These are phyloP conservation scores for Polychaeton citri DNA, from an alignment of 2,329 filamentous ascomycete genomes.

Conservation along the genomic window DNA sequence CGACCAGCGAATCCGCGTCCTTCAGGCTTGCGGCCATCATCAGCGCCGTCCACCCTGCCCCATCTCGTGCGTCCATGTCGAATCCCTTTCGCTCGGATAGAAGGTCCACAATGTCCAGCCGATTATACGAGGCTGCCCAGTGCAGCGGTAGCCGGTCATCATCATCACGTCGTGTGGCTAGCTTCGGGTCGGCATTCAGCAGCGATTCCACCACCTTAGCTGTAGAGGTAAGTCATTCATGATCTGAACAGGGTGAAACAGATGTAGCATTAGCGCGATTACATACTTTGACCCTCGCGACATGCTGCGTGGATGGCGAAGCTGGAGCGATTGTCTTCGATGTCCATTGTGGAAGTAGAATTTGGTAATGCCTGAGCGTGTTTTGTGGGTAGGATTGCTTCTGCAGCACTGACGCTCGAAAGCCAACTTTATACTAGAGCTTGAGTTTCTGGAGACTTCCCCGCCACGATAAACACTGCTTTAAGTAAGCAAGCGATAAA, in stretches of 20 bases:
- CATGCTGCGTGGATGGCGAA: constrained; percentile 81
- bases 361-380: no score
- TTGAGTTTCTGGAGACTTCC: no score
- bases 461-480: no score
- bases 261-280: no score
- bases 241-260: no score
- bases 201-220: constrained; percentile 61
- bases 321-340: constrained; percentile 36
- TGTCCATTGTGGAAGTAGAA: no score
- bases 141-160: constrained; percentile 86
- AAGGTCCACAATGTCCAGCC: constrained; percentile 57
- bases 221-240: constrained; percentile 27
- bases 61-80: constrained; percentile 73
- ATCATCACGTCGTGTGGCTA: constrained; percentile 60
- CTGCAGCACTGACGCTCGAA: no score
- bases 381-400: no score
- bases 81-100: constrained; percentile 60
- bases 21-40: constrained; percentile 71
- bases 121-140: constrained; percentile 84
- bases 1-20: constrained; percentile 52
- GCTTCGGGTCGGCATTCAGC: constrained; percentile 62
- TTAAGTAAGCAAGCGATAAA: no score
- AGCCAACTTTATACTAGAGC: no score
- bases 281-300: constrained; percentile 67
- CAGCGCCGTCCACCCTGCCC: constrained; percentile 66